These are phyloP conservation scores for Diaporthe eres DNA, from an alignment of 2,329 filamentous ascomycete species.

Conservation along the genomic window DNA sequence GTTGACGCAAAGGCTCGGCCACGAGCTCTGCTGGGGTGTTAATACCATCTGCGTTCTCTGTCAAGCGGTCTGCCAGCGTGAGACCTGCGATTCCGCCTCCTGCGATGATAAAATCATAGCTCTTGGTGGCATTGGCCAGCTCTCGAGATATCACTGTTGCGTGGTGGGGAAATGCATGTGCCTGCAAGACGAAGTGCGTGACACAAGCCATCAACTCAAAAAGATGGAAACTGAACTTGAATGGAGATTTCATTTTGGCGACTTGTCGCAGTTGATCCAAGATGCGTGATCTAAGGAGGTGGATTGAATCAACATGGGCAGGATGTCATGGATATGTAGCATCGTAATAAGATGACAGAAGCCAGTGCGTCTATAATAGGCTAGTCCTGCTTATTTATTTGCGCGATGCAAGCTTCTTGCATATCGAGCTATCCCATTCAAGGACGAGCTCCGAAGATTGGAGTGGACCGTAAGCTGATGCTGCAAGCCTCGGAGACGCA, in stretches of 20 bases:
- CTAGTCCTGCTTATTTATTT: not conserved
- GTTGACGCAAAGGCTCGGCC: not conserved
- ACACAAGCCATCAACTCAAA: not conserved
- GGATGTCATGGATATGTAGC: not conserved
- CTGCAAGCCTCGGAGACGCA: not conserved
- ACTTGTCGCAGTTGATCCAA: not conserved
- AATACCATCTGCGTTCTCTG: constrained; percentile 46
- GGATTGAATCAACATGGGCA: not conserved
- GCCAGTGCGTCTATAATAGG: too few relatives aligned
- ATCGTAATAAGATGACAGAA: not conserved
- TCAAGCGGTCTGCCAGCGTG: constrained; percentile 48
- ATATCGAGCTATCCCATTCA: constrained; percentile 19
- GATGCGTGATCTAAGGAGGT: not conserved
- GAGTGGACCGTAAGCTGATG: constrained; percentile 14
- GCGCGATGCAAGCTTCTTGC: not conserved
- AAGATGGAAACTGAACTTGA: too few relatives aligned
- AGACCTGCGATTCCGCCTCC: constrained; percentile 49
- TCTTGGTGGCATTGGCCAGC: not conserved
- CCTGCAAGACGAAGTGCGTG: not conserved
- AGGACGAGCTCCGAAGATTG: not conserved
- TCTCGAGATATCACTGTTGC: not conserved
- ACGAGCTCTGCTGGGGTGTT: too few relatives aligned
- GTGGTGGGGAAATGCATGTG: not conserved
- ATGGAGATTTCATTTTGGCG: not conserved
- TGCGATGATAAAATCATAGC: constrained; percentile 50